Percentiles rank a stretch among this genome's conserved stretches.
Conservation (phyloP, 2,329 filamentous ascomycete species). For the Aureobasidium leucospermi region DNA sequence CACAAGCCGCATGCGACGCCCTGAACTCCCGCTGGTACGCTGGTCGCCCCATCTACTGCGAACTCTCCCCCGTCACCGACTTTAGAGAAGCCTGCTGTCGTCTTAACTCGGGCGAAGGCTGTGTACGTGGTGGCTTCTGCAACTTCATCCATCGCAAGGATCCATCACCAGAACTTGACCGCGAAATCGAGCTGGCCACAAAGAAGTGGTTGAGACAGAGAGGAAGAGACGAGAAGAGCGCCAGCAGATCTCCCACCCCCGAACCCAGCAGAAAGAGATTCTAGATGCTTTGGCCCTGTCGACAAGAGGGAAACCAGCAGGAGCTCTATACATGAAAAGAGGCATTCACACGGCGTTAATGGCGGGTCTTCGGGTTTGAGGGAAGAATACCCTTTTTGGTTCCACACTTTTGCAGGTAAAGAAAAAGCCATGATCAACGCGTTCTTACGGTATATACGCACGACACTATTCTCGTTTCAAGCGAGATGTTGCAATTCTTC, state of each 20-base stretch:
- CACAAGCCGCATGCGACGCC: conserved; percentile 86
- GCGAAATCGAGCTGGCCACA: conserved; percentile 77
- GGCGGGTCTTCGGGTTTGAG: background rate
- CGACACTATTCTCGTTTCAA: background rate
- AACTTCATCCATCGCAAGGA: conserved; percentile 99
- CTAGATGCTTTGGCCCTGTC: background rate
- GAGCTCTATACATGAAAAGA: too few relatives aligned
- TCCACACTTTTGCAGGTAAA: background rate
- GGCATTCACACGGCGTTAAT: background rate
- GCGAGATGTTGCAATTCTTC: background rate
- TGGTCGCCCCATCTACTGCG: conserved; percentile 94
- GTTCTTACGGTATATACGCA: background rate
- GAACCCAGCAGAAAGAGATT: conserved; percentile 62
- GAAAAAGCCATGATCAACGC: background rate
- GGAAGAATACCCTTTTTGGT: conserved; percentile 3
- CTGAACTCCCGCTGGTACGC: conserved; percentile 97
- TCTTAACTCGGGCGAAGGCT: conserved; percentile 89
- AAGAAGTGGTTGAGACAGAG: conserved; percentile 93
- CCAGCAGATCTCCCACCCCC: conserved; percentile 74
- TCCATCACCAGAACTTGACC: conserved; percentile 77
- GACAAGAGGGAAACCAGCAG: background rate
- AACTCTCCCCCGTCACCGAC: conserved; percentile 92
- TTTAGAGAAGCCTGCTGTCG: conserved; percentile 97
- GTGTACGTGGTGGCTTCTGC: conserved; percentile 92
- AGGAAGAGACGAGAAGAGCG: conserved; percentile 76